Conservation (phyloP, 257 asterid species). For the Solanum sparsipilum region DNA sequence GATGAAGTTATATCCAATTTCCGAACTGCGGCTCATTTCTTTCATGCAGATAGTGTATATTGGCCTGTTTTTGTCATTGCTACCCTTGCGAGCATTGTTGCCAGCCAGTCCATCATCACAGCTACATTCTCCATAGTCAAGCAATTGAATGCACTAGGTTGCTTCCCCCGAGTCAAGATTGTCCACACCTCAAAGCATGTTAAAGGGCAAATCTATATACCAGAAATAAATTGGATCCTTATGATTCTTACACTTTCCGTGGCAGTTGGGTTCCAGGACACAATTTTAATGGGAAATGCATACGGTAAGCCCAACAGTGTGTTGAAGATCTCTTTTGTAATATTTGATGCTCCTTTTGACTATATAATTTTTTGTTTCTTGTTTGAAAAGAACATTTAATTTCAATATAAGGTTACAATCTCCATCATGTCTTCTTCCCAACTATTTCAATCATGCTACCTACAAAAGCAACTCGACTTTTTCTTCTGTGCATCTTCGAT, state of each 20-base stretch:
- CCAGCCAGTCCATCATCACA: constrained; percentile 63
- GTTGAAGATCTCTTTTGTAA: neutral
- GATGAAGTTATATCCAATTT: neutral
- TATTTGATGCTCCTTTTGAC: neutral
- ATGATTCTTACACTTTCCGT: constrained; percentile 65
- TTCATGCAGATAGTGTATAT: constrained; percentile 35
- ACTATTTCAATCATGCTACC: neutral
- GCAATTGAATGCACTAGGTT: constrained; percentile 63
- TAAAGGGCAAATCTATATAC: constrained; percentile 61
- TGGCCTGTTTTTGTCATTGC: constrained; percentile 73
- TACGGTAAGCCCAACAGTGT: constrained; percentile 36
- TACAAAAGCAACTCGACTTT: neutral
- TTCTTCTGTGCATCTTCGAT: neutral
- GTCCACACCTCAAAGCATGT: constrained; percentile 73
- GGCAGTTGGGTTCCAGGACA: constrained; percentile 51
- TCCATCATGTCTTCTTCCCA: neutral
- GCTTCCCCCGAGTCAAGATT: constrained; percentile 74
- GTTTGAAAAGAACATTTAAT: neutral
- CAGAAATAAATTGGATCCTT: constrained; percentile 70
- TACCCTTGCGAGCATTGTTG: constrained; percentile 61
- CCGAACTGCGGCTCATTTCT: neutral
- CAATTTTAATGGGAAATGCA: constrained; percentile 54
- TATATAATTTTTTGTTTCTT: neutral
- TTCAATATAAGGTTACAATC: neutral
- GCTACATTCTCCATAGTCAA: constrained; percentile 69